Base-by-base conservation (phyloP, 2,329 filamentous ascomycete species). In the Tympanopsis confertula region DNA sequence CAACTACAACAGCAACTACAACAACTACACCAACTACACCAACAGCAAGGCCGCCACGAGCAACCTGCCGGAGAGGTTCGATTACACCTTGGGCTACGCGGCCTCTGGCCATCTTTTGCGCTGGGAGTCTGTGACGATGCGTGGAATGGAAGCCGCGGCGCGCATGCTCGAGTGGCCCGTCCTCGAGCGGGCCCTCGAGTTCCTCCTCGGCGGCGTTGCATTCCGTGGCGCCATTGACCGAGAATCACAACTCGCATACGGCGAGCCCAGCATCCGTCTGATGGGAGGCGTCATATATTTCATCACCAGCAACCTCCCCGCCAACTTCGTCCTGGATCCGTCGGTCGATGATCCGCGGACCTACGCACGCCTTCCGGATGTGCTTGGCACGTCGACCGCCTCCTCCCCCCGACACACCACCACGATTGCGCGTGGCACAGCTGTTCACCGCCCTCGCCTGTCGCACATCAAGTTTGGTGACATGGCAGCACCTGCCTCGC, bases 381-480 rank as follows among this genome's bases (percentile, higher is more conserved):
- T 74, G 3, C 66, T 66, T 2, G 46, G 45, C 17, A 36, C 59
- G 14, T 40, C 50, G n/a, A 50, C 60, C 15, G 48, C 54, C 40
- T 53, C 55, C 18, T 47, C 56, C 4, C 49, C 56, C 10, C 50
- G 52, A 3, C 61, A 62, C 37, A 63, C 40, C 15, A 35, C 43
- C 4, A 44, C 50, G 18, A 59, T 61, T 58, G 61, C 60, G 54
- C 53, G 55, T 40, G 61, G 56, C 35, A 56, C 59, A 5, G 53
- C 53, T 3, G 52, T 58, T 15, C 55, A 58, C 38, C 56, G 74
- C 37, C 66, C 68, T 28, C 70, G 76, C 19, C 60, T 82, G 10
- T 71, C 69, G 42, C 69, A 67, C 43, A 84, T 86, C 38, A 74
- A 77, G 42, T 86, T 86, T 48, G 82, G 82, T n/a, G 79, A 85